These are phyloP conservation scores for Verbascum thapsus DNA, from an alignment of 257 asterid genomes.

Conservation along the genomic window DNA sequence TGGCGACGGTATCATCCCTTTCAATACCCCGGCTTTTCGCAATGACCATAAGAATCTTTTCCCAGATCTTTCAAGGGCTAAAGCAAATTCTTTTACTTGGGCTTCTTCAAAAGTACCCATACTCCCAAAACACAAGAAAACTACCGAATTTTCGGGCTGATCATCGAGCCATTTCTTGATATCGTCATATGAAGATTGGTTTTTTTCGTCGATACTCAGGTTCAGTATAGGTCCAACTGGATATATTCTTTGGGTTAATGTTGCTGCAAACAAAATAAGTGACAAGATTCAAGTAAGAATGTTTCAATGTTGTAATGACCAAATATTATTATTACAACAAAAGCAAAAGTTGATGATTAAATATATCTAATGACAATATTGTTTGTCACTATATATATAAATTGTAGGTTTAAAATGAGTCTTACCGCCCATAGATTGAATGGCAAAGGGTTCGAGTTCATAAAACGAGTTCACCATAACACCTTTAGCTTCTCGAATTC, in stretches of 20 bases:
- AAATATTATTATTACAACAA: no score
- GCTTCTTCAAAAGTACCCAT: slow-evolving; percentile 39
- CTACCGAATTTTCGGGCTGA: slow-evolving; percentile 43
- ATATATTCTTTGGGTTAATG: slow-evolving; percentile 36
- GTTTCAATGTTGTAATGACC: no score
- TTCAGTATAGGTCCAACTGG: slow-evolving; percentile 56
- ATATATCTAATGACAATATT: no score
- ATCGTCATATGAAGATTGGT: slow-evolving; percentile 7
- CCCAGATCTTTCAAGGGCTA: slow-evolving; percentile 44
- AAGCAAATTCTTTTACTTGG: slow-evolving; percentile 54
- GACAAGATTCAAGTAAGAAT: no score
- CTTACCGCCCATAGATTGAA: slow-evolving; percentile 22
- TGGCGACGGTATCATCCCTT: slow-evolving; percentile 12
- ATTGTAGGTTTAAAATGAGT: no score
- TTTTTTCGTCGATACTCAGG: not conserved
- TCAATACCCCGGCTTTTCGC: slow-evolving; percentile 34
- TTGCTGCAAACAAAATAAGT: no score
- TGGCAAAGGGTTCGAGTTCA: slow-evolving; percentile 47
- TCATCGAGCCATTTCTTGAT: slow-evolving; percentile 50
- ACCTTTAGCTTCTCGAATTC: slow-evolving; percentile 38
- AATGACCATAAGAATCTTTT: slow-evolving; percentile 55
- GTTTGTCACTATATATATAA: no score
- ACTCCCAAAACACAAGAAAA: slow-evolving; percentile 58
- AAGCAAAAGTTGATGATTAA: no score
- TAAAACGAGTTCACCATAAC: slow-evolving; percentile 49